Evolutionary conservation across 1,284 basidiomycete genomes (phyloP), one percentile per base, ranked within the genome.

Genomic region (Gomphus bonarii): DNA sequence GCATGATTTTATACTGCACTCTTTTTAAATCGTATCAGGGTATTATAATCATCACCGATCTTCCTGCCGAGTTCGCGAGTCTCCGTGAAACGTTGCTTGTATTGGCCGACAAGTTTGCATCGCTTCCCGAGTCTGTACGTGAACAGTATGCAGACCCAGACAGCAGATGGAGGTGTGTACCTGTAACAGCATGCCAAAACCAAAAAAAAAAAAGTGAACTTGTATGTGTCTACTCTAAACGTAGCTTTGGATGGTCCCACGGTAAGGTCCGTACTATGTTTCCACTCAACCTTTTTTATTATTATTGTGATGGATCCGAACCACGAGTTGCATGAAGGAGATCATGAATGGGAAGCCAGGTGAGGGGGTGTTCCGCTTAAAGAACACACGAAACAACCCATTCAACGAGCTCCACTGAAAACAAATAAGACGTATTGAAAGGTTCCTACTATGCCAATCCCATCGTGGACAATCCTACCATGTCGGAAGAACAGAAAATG

Each of bases 361-460:
- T 87, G 63, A 63, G 65, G 25, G 4, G 25, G 4, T n/a, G n/a
- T 56, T 20, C 35, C 14, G n/a, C 7, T 44, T 22, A 40, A 25
- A n/a, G n/a, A n/a, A n/a, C n/a, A n/a, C n/a, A n/a, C n/a, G n/a
- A n/a, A n/a, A n/a, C n/a, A n/a, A n/a, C n/a, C n/a, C n/a, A n/a
- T n/a, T n/a, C n/a, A n/a, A n/a, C n/a, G n/a, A n/a, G n/a, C n/a
- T n/a, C n/a, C n/a, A n/a, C n/a, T n/a, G n/a, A n/a, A n/a, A n/a
- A n/a, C n/a, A n/a, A n/a, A n/a, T n/a, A n/a, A n/a, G n/a, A 95
- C 69, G 76, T 77, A 1, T 74, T 93, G 61, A 95, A 97, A 68
- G 94, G 93, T 2, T 91, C 88, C 0, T 97, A 83, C 71, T 97
- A 97, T 68, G 91, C 90, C 48, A 97, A 97, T 65, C 91, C 91